Base-by-base conservation (phyloP, 2,329 filamentous ascomycete genomes). In the Aspergillaceae sp. region DNA sequence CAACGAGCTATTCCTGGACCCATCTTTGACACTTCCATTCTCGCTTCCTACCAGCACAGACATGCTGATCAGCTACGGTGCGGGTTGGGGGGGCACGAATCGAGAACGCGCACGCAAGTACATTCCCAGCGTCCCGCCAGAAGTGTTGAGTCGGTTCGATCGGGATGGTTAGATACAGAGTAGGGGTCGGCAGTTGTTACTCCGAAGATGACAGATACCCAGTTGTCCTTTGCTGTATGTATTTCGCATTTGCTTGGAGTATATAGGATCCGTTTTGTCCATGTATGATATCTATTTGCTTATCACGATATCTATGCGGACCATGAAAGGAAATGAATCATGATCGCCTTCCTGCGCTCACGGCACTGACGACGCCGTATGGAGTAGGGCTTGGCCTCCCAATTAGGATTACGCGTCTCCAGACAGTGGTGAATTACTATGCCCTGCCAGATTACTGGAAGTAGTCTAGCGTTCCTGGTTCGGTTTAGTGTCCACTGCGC, bases 61-160 rank as follows among this genome's bases (percentile, higher is more conserved):
- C 65, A 98, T 98, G 92, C 77, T 97, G 41, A 81, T 98, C 41
- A 91, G 84, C 54, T 98, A 94, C 60, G 92, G 92, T 0, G 90
- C 92, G 8, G 92, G 92, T 0, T 92, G 97, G 60, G 92, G 92
- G 4, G 92, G 92, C 0, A 74, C 92, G 41, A 95, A 98, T 69
- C 79, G 86, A 51, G 92, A 97, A 68, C 78, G 89, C 47, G 92
- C 94, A 66, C 78, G 88, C 54, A 95, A 95, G 69, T 98, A 98
- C 65, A 94, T 95, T 40, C 92, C 92, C 2, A 94, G 87, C 0
- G 87, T 98, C 44, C 91, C 92, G 11, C 84, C 90, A 0, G 92
- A 98, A 68, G 95, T 97, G 61, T 72, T 98, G 50, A 82, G 84
- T 50, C 94, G 89, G 71, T 74, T 98, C 41, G 91, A 96, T 61